Percentiles rank a stretch among this genome's conserved stretches.
These are phyloP conservation scores for Pisolithus albus DNA, from an alignment of 768 basidiomycete genomes.

Conservation along the genomic window DNA sequence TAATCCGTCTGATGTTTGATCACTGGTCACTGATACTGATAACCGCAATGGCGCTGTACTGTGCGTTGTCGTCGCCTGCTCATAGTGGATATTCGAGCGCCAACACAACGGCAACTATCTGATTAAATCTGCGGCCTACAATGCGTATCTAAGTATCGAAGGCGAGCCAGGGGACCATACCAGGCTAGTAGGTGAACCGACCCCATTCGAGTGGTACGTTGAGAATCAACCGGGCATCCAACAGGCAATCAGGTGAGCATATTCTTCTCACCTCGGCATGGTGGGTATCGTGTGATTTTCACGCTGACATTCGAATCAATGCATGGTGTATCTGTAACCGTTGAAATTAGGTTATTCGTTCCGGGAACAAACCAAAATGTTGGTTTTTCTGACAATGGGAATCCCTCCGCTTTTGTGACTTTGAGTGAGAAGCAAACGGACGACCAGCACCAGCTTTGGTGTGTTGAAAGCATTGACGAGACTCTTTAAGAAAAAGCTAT, in stretches of 20 bases:
- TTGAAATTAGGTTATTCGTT: slow-evolving; percentile 35
- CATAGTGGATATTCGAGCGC: slow-evolving; percentile 41
- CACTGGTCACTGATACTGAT: no score
- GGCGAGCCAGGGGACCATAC: slow-evolving; percentile 31
- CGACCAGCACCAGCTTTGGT: slow-evolving; percentile 50
- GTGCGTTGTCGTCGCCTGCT: no score
- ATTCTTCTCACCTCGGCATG: no score
- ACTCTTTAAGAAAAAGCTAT: no score
- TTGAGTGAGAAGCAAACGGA: slow-evolving; percentile 42
- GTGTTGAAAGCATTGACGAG: no score
- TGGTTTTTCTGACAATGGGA: slow-evolving; percentile 44
- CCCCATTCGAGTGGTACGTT: slow-evolving; percentile 44
- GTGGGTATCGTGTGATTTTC: slow-evolving; percentile 24
- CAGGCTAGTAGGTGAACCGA: slow-evolving; percentile 30
- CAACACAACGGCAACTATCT: slow-evolving; percentile 26
- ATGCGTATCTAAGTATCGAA: not conserved
- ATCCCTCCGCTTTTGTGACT: slow-evolving; percentile 34
- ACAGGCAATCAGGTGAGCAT: slow-evolving; percentile 25
- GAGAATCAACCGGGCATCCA: slow-evolving; percentile 36
- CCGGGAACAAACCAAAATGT: slow-evolving; percentile 37
- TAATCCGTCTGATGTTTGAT: no score
- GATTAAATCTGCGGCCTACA: slow-evolving; percentile 35
- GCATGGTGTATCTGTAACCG: no score
- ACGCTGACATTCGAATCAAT: not conserved
- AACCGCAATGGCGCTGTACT: not conserved